phyloP scores from a whole-genome alignment of 352 stramenopile species.

The Phytophthora cryptogea region DNA sequence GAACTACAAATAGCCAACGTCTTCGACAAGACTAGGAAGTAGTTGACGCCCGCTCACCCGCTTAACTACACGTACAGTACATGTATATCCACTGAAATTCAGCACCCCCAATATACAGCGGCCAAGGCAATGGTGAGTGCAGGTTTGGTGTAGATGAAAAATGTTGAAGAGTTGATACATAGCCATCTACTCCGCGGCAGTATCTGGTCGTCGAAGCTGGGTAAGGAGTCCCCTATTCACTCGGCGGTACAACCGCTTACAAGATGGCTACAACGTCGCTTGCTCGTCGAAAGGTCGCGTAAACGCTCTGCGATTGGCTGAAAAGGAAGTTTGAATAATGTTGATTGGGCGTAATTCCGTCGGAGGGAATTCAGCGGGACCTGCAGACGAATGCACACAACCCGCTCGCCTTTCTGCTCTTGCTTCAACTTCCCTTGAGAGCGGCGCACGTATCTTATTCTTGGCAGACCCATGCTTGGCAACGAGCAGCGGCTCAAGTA shows the following conservation, averaged over 20 bases:
- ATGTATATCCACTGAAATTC: no score
- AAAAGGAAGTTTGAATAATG: neutral
- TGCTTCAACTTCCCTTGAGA: conserved; percentile 4
- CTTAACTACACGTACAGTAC: no score
- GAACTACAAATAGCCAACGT: neutral
- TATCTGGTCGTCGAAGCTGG: conserved; percentile 6
- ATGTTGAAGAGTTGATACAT: no score
- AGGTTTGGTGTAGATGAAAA: no score
- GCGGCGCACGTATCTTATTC: no score
- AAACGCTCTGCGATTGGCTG: conserved; percentile 17
- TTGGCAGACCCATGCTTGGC: no score
- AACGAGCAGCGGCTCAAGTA: no score
- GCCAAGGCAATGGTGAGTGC: no score
- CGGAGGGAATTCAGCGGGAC: conserved; percentile 1
- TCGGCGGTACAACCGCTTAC: no score
- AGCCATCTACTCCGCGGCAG: neutral
- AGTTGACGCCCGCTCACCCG: no score
- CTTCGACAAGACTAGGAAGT: neutral
- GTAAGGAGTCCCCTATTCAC: neutral
- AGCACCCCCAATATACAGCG: no score
- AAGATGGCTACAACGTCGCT: no score
- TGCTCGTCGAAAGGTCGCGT: conserved; percentile 19
- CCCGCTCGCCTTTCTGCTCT: conserved; percentile 14
- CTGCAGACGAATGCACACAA: conserved; percentile 11
- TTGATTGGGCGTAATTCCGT: conserved; percentile 13